A percentile compares a stretch with the other conserved stretches of the same genome.
Evolutionary conservation across 768 basidiomycete genomes (phyloP).

Genomic region (Lactifluus volemus): DNA sequence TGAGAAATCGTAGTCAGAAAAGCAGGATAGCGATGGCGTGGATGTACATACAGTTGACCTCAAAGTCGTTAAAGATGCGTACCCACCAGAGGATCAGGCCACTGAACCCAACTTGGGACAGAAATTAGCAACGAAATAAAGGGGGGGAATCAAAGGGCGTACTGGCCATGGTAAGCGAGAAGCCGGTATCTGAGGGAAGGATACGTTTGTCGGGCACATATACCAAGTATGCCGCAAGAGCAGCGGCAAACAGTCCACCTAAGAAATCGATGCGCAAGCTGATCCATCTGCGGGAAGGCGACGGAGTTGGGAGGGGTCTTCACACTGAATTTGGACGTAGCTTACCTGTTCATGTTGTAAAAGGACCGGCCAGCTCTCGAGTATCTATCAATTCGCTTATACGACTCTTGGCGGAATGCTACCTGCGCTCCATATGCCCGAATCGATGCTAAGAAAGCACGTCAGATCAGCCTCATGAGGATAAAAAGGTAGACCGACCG

Average conservation of each 20-base stretch:
- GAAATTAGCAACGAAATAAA: background rate
- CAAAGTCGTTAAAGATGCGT: constrained; percentile 36
- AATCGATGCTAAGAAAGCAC: constrained; percentile 32
- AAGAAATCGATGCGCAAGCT: constrained; percentile 46
- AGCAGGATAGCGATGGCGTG: background rate
- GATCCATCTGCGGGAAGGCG: constrained; percentile 33
- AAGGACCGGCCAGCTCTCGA: constrained; percentile 33
- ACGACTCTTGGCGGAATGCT: constrained; percentile 34
- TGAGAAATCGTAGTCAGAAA: background rate
- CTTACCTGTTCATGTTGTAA: constrained; percentile 41
- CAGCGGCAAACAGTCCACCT: constrained; percentile 43
- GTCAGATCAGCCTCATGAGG: background rate
- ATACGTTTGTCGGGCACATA: constrained; percentile 31
- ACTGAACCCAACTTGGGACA: constrained; percentile 41
- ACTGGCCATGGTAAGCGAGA: constrained; percentile 37
- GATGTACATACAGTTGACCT: constrained; percentile 32
- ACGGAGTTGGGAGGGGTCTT: background rate
- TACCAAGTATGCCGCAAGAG: constrained; percentile 43
- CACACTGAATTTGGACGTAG: background rate
- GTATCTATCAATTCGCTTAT: constrained; percentile 40
- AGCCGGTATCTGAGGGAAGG: constrained; percentile 31
- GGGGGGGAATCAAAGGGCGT: background rate
- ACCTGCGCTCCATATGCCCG: constrained; percentile 48
- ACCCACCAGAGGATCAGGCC: constrained; percentile 45
- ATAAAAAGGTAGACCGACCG: constrained; percentile 23